phyloP scores from a whole-genome alignment of 2,329 filamentous ascomycete genomes.

The Ophiostoma pallidulum region DNA sequence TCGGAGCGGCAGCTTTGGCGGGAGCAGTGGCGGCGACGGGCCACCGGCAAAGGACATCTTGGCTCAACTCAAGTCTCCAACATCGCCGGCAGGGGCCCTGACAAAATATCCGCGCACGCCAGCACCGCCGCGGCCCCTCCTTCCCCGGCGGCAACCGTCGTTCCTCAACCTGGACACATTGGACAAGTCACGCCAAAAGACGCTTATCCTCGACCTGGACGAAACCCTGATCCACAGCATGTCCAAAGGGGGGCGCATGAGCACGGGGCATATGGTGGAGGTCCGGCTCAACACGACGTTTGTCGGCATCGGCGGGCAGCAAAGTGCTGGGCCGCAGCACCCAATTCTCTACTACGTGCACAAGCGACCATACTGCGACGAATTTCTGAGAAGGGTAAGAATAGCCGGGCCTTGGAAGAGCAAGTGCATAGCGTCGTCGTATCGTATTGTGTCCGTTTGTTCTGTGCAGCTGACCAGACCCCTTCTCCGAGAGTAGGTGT shows the following conservation, averaged over 20 bases:
- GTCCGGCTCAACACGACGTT: slow-evolving; percentile 73
- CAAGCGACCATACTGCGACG: slow-evolving; percentile 93
- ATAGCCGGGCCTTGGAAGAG: no score
- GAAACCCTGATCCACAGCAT: slow-evolving; percentile 98
- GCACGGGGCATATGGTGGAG: slow-evolving; percentile 97
- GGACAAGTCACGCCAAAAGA: slow-evolving; percentile 65
- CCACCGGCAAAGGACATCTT: slow-evolving; percentile 45
- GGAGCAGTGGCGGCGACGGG: slow-evolving; percentile 23
- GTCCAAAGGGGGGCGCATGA: slow-evolving; percentile 92
- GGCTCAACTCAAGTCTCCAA: slow-evolving; percentile 86
- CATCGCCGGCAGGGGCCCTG: slow-evolving; percentile 66
- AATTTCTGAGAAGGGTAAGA: slow-evolving; percentile 75
- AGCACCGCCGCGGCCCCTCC: slow-evolving; percentile 77
- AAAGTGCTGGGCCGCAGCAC: slow-evolving; percentile 71
- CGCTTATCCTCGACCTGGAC: slow-evolving; percentile 87
- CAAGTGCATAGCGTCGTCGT: no score
- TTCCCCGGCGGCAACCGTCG: slow-evolving; percentile 81
- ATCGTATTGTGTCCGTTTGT: no score
- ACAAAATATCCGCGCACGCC: slow-evolving; percentile 88
- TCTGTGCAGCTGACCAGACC: no score
- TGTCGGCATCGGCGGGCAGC: slow-evolving; percentile 56
- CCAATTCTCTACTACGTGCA: slow-evolving; percentile 98
- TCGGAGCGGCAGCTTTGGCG: slow-evolving; percentile 19
- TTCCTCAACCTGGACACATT: slow-evolving; percentile 56
- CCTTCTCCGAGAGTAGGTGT: slow-evolving; percentile 54